Percentiles rank a stretch among this genome's conserved stretches.
phyloP scores from a whole-genome alignment of 306 rosid genomes.

The Psophocarpus tetragonolobus region DNA sequence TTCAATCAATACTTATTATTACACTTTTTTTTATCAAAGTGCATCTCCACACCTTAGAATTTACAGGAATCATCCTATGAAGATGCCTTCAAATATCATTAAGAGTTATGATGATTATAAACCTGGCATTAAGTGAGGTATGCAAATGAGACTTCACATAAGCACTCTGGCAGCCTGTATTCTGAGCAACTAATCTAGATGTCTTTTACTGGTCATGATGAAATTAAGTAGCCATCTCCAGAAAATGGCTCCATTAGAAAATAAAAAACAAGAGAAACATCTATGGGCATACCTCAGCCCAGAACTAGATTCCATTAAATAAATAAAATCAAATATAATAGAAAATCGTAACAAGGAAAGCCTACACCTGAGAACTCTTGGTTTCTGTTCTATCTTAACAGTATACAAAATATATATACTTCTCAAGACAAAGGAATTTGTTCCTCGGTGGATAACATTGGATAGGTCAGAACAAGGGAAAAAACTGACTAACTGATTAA shows the following conservation, averaged over 20 bases:
- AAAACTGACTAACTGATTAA: neutral
- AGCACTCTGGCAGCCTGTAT: neutral
- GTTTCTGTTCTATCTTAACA: constrained; percentile 25
- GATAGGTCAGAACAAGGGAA: neutral
- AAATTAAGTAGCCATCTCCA: neutral
- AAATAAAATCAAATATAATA: constrained; percentile 29
- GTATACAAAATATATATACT: constrained; percentile 28
- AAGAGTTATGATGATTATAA: neutral
- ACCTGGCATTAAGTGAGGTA: neutral
- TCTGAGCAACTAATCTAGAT: neutral
- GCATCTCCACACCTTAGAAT: no score
- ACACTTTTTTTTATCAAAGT: no score
- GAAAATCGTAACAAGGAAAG: constrained; percentile 5
- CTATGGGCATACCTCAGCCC: neutral
- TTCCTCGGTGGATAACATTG: constrained; percentile 21
- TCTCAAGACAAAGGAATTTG: constrained; percentile 18
- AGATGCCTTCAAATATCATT: neutral
- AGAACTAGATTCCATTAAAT: constrained; percentile 26
- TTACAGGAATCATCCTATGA: no score
- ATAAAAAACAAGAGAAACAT: neutral
- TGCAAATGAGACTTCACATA: neutral
- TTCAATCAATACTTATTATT: no score
- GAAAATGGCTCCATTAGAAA: neutral
- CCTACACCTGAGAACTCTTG: constrained; percentile 33
- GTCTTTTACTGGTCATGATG: neutral